Percentiles rank a stretch among this genome's conserved stretches.
phyloP scores from a whole-genome alignment of 2,329 filamentous ascomycete genomes.

The Cephalotrichum gorgonifer region DNA sequence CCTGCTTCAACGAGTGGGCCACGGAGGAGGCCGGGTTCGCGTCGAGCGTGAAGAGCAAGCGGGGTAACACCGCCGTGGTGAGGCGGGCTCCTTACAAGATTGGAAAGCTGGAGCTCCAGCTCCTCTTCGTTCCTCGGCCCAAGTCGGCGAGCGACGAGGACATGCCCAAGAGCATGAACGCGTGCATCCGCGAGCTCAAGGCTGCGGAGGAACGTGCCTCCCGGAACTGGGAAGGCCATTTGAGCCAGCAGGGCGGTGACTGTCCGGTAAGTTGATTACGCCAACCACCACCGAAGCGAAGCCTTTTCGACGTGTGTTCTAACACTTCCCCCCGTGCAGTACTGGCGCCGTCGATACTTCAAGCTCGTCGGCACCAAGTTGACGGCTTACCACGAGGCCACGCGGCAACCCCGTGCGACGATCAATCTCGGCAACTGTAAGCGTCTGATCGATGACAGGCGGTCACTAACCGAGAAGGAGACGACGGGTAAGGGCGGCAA shows the following conservation, averaged over 20 bases:
- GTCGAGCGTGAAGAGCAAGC: constrained; percentile 93
- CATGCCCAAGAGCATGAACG: constrained; percentile 99
- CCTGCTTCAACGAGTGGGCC: constrained; percentile 98
- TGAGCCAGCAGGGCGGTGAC: constrained; percentile 95
- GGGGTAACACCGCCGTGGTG: constrained; percentile 56
- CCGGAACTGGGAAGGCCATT: constrained; percentile 73
- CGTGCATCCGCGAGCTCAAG: constrained; percentile 85
- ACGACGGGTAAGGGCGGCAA: constrained; percentile 65
- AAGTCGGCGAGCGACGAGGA: constrained; percentile 82
- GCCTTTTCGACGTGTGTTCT: constrained; percentile 17
- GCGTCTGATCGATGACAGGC: constrained; percentile 87
- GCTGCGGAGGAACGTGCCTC: constrained; percentile 74
- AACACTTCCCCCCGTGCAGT: constrained; percentile 50
- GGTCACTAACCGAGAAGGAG: constrained; percentile 72
- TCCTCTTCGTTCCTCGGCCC: constrained; percentile 89
- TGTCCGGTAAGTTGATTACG: constrained; percentile 72
- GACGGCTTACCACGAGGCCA: constrained; percentile 92
- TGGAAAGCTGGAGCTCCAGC: constrained; percentile 85
- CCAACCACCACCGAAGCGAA: neutral
- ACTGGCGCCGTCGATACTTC: constrained; percentile 97
- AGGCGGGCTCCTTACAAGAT: constrained; percentile 92
- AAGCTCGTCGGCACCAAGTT: constrained; percentile 84
- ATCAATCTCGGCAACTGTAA: constrained; percentile 93
- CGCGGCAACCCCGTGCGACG: constrained; percentile 86
- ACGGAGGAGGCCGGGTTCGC: constrained; percentile 69